Evolutionary conservation across 2,329 filamentous ascomycete species (phyloP), one percentile per base, ranked within the genome.

Genomic region (Fusarium protoensiforme): DNA sequence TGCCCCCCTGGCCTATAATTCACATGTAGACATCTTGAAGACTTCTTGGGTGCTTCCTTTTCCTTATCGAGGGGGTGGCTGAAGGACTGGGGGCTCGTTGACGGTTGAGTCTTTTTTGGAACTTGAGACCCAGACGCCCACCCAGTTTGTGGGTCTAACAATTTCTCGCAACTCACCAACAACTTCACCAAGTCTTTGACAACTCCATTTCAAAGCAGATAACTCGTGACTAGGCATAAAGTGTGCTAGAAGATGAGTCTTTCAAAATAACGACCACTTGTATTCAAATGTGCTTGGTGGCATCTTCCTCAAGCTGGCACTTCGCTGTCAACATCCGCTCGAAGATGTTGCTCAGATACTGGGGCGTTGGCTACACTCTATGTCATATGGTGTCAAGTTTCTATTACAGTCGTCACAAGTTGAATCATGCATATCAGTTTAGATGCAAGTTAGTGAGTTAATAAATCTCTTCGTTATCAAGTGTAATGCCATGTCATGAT

Each of bases 401-500:
- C 10, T 20, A 51, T 1, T 18, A 31, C 4, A 51, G 18, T 29
- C 18, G 46, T 31, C 27, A 31, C 27, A 31, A 35, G 20, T 38
- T 35, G 16, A 36, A 27, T 27, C n/a, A 18, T 31, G 18, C 35
- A 27, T 16, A 24, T 24, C 41, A 24, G 41, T 46, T 46, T 24
- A 8, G 16, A 46, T 24, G 5, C 14, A 46, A 8, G 22, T 13
- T 58, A 33, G 20, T 58, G 13, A 24, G 59, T 36, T 29, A 54
- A 31, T 33, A 43, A 33, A 41, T 54, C 18, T 24, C 41, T 41
- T 68, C 57, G 60, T 61, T 54, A 31, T n/a, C n/a, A 48, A 29
- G 31, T 68, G 60, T 65, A 36, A 60, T 58, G 24, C 57, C 31
- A 43, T 62, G 24, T 35, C 64, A 63, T 65, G 24, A 68, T 27